Base-by-base conservation (phyloP, 768 basidiomycete species). In the Boletales sp. region DNA sequence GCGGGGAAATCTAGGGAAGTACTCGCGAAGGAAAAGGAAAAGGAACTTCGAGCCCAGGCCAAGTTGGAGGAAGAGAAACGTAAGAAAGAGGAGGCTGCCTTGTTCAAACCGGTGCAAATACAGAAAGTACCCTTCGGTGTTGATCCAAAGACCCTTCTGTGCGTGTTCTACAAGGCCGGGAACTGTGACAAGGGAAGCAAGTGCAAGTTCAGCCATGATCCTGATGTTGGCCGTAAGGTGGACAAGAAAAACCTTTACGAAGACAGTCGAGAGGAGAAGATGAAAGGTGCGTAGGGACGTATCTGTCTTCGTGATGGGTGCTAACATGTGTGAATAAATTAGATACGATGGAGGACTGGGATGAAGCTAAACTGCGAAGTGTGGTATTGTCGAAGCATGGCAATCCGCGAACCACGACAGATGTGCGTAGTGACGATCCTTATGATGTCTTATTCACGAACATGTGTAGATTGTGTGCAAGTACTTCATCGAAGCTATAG, bases 321-420 rank as follows among this genome's bases (percentile, higher is more conserved):
- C 36, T 55, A 19, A 53, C 39, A 24, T 43, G 24, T 40, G 38
- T 29, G 35, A 37, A 32, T 12, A 5, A 42, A 57, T 18, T 55
- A 94, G 94, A 98, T 71, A 94, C 92, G 11, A 98, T 98, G 97
- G 94, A 97, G 59, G 83, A 75, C 54, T 99, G 97, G 97, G 93
- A 97, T 69, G 90, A 98, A 53, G 93, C 86, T 62, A 97, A 97
- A 71, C 74, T 99, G 49, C 78, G 83, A 35, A 82, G 72, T n/a
- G 97, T 98, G 48, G 91, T 98, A 1, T 58, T 83, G 15, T 87
- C 86, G 10, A 94, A 93, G 69, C 78, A 83, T 54, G 94, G 94
- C 24, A 97, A 94, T 69, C 92, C 90, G 44, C 80, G 85, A 57
- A 95, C 90, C 21, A 87, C 86, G 3, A 98, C 95, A 34, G 95